Conservation (phyloP, 2,329 filamentous ascomycete genomes). For the Didymella keratinophila region DNA sequence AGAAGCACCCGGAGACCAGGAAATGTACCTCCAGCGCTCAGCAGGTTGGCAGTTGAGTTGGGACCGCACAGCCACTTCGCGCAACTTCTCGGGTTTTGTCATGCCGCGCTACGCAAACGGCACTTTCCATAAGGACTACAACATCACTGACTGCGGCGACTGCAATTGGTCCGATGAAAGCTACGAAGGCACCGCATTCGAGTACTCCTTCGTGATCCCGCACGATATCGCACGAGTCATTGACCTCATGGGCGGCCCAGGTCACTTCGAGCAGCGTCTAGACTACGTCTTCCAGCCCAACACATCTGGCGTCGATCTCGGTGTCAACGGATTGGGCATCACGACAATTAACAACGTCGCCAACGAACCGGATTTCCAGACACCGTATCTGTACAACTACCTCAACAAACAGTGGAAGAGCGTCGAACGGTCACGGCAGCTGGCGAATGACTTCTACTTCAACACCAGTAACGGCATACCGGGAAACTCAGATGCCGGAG, state of each 20-base stretch:
- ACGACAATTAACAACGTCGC: slow-evolving; percentile 49
- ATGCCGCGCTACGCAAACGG: slow-evolving; percentile 49
- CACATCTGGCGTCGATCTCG: slow-evolving; percentile 48
- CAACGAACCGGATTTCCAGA: slow-evolving; percentile 53
- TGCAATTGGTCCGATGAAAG: slow-evolving; percentile 54
- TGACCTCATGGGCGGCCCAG: slow-evolving; percentile 52
- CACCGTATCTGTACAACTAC: slow-evolving; percentile 54
- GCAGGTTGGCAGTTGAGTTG: slow-evolving; percentile 55
- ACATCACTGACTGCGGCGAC: slow-evolving; percentile 53
- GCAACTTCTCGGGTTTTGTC: slow-evolving; percentile 50
- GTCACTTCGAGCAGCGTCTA: slow-evolving; percentile 51
- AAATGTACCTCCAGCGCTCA: slow-evolving; percentile 51
- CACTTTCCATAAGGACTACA: slow-evolving; percentile 50
- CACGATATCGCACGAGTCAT: slow-evolving; percentile 55
- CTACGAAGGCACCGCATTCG: slow-evolving; percentile 55
- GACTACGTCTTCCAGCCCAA: slow-evolving; percentile 54
- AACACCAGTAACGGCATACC: slow-evolving; percentile 53
- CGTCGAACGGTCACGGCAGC: slow-evolving; percentile 41
- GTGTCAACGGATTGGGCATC: slow-evolving; percentile 47
- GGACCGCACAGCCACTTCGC: slow-evolving; percentile 48
- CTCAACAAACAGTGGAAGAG: slow-evolving; percentile 51
- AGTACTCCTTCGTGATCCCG: slow-evolving; percentile 56
- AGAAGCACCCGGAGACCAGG: slow-evolving; percentile 50
- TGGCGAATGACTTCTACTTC: slow-evolving; percentile 54
- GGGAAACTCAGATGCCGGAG: slow-evolving; percentile 58